Base-by-base conservation (phyloP, 495 filamentous ascomycete species). In the Cercophora newfieldiana region DNA sequence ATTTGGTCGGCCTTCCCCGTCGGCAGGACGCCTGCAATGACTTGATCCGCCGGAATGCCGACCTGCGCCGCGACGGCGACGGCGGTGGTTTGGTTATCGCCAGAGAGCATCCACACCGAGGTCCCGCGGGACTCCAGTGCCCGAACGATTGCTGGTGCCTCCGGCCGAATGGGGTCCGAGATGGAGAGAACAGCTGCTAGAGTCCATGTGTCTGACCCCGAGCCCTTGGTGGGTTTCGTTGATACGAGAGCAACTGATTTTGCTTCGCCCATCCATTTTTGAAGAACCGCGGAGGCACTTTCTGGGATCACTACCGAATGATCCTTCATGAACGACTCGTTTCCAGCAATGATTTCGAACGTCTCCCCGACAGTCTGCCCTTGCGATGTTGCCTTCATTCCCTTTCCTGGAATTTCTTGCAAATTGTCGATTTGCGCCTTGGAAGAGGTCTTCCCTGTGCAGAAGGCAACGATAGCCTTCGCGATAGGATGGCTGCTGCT, bases 91-190 rank as follows among this genome's bases (percentile, higher is more conserved):
- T 83, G 82, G 67, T 90, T 90, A 75, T 98, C 94, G 18, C 94
- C 94, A 3, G 93, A 95, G 51, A 96, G 89, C 92, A 98, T 96
- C 86, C 88, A 97, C 26, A 96, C 90, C 2, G 86, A 82, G 60
- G 91, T 88, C 63, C 85, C 85, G 26, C 82, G 84, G 24, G 85
- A 75, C 61, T 87, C 84, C 6, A 98, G 87, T n/a, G 88, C 79
- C 6, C 76, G 71, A 69, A 97, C 86, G 29, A 94, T 86, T 7
- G 74, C 66, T 21, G 81, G 73, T 0, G 94, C 88, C 73, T 96
- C 92, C 3, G 89, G 86, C 3, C 95, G 91, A 67, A 97, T 82
- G 1, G 91, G 88, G 71, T 98, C 94, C 1, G 87, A 79, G 68
- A 85, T 85, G 18, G 86, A 79, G 66, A 89, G 83, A 19, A 83